Conservation (phyloP, 2,329 filamentous ascomycete genomes). For the Malbranchea cinnamomea region DNA sequence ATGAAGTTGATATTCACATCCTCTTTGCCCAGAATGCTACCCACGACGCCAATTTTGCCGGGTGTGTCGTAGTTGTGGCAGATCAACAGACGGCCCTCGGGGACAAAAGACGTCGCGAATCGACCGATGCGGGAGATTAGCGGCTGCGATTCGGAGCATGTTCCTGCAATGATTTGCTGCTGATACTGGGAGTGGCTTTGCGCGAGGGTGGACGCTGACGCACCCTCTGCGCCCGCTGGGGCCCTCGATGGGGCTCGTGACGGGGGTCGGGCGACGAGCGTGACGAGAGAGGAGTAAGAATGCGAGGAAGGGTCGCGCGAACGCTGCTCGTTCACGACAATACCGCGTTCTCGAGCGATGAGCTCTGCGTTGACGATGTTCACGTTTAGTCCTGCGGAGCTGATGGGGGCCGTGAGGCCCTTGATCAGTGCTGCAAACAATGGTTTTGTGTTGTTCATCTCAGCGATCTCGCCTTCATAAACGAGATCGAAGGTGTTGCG, state of each 20-base stretch:
- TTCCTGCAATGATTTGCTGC: conserved; percentile 37
- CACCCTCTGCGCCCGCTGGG: conserved; percentile 15
- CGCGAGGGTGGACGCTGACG: conserved; percentile 8
- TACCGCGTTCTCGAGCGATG: conserved; percentile 61
- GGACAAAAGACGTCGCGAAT: conserved; percentile 59
- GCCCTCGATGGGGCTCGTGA: conserved; percentile 21
- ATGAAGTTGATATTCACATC: conserved; percentile 70
- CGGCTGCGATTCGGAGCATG: conserved; percentile 21
- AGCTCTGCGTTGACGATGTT: conserved; percentile 73
- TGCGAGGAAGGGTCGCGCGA: conserved; percentile 45
- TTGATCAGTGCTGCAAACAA: conserved; percentile 67
- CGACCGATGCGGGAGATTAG: conserved; percentile 60
- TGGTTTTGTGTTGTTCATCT: conserved; percentile 59
- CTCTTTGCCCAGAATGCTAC: conserved; percentile 51
- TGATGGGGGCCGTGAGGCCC: conserved; percentile 56
- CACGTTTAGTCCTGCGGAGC: conserved; percentile 52
- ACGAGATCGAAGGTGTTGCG: conserved; percentile 59
- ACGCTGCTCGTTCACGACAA: conserved; percentile 61
- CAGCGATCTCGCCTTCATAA: conserved; percentile 61
- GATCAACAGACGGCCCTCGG: conserved; percentile 60
- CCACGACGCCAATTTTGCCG: conserved; percentile 70
- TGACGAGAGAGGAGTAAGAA: conserved; percentile 57
- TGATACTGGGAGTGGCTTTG: conserved; percentile 14
- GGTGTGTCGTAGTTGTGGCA: conserved; percentile 69
- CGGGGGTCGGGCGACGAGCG: conserved; percentile 41